Conservation (phyloP, 202 grass and related monocot species). For the Elaeis oleifera region DNA sequence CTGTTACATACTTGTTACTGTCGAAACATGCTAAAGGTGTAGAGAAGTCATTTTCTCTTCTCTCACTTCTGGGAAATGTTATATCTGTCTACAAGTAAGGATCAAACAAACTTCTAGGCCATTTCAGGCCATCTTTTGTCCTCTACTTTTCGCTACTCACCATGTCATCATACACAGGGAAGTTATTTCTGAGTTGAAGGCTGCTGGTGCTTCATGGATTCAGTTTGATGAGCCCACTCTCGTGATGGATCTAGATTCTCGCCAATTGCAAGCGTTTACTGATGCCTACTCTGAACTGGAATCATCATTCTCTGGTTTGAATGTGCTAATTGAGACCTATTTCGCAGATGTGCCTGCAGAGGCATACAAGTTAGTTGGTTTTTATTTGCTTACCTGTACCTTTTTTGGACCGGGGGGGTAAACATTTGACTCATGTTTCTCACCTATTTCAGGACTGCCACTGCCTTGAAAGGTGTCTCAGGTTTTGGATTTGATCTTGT, state of each 20-base stretch:
- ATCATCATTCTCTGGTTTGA: too few relatives aligned
- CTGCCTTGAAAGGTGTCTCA: conserved; percentile 18
- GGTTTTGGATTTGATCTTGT: conserved; percentile 27
- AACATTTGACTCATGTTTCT: neutral
- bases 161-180: conserved; percentile 33
- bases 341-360: too few relatives aligned
- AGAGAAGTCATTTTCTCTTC: conserved; percentile 3
- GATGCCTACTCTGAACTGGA: too few relatives aligned
- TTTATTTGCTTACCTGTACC: neutral
- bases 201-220: conserved; percentile 82
- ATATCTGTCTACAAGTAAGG: conserved; percentile 1
- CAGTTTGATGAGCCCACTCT: conserved; percentile 42
- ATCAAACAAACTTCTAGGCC: neutral
- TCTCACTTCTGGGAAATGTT: conserved; percentile 1
- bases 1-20: conserved; percentile 9
- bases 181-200: conserved; percentile 85
- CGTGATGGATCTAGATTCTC: too few relatives aligned
- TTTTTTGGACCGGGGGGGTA: neutral
- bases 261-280: too few relatives aligned
- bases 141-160: neutral
- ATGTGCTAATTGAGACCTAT: too few relatives aligned
- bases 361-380: neutral
- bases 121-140: neutral
- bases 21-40: conserved; percentile 7
- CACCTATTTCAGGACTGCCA: conserved; percentile 10